Base-by-base conservation (phyloP, 192 early-diverging fungal species). In the Coemansia sp. region DNA sequence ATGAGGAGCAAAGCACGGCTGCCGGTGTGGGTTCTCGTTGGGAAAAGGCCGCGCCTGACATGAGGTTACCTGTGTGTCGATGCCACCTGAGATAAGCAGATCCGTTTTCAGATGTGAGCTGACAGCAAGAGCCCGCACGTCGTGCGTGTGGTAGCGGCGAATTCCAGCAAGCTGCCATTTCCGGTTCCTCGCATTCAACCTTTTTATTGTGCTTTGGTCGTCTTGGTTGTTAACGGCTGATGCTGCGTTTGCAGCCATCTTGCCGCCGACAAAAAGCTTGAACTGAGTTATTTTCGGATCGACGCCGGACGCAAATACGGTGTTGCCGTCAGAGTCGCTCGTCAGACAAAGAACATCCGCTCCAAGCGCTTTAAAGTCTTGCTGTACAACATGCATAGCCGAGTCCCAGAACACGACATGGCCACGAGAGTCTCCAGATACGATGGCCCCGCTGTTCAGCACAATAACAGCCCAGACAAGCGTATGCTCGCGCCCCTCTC, bases 141-240 rank as follows among this genome's bases (percentile, higher is more conserved):
- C 97, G 73, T 99, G 94, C 15, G 91, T 91, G 76, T 99, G 97
- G 79, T 92, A 96, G 61, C 94, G 88, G 56, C 94, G 88, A 65
- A 90, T 88, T 13, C 92, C 93, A n/a, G 91, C 80, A 45, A 91
- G 69, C 21, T 96, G 84, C 95, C 95, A 98, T 32, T 88, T 76
- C 57, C 65, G 41, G 42, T 48, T 37, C 46, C 68, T 58, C 36
- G 61, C 43, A 41, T 62, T 65, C 12, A 36, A 55, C 55, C 12
- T 58, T n/a, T 57, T 51, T 3, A 19, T 39, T 22, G 42, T 47
- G 12, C 36, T 41, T 59, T 32, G 12, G 5, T 41, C n/a, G 46
- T n/a, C 49, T 2, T 49, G 11, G 39, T 13, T 41, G 39, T 70
- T 11, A 41, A 10, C 26, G 5, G 8, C 15, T 1, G 21, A 13